Base-by-base conservation (phyloP, 495 filamentous ascomycete genomes). In the Diplogelasinospora grovesii region DNA sequence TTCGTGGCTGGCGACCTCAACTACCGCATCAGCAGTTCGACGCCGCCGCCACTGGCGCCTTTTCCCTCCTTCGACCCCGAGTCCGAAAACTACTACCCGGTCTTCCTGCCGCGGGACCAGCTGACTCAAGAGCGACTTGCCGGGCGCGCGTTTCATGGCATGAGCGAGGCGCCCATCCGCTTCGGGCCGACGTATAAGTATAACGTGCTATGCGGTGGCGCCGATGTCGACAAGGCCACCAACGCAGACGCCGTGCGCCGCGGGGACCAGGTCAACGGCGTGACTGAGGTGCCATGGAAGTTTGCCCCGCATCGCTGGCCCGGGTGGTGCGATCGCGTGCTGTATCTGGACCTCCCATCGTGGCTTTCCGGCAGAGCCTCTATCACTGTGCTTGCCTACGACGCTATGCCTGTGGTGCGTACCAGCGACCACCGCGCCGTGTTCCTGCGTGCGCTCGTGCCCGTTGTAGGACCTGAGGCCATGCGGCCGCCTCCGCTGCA, bases 121-220 rank as follows among this genome's bases (percentile, higher is more conserved):
- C 75, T 97, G 14, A 74, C 56, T 4, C 71, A 70, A 9, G 87
- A 96, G 56, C 76, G 71, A 37, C 54, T 57, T 6, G 74, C 78
- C 8, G 74, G 77, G 0, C 70, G 75, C 10, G 83, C 82, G 9
- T 69, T 88, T 25, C 86, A 96, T 33, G 82, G 85, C 16, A 59
- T 98, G 6, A 56, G 59, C 4, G 92, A 98, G 64, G 77, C 80
- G 3, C 64, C 74, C 1, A 77, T 97, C 43, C 54, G 61, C 4
- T 98, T 97, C 52, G 86, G 86, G 2, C 92, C 92, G 8, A 96
- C 92, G 1, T 98, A 98, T 67, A 98, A 98, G 34, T 69, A 71
- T 18, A 68, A 69, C 36, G 42, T 70, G 4, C 57, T 68, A 3
- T n/a, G n/a, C n/a, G n/a, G n/a, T n/a, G n/a, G n/a, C n/a, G 44